Evolutionary conservation across 306 rosid species (phyloP).

Genomic region (Acmispon strigosus): DNA sequence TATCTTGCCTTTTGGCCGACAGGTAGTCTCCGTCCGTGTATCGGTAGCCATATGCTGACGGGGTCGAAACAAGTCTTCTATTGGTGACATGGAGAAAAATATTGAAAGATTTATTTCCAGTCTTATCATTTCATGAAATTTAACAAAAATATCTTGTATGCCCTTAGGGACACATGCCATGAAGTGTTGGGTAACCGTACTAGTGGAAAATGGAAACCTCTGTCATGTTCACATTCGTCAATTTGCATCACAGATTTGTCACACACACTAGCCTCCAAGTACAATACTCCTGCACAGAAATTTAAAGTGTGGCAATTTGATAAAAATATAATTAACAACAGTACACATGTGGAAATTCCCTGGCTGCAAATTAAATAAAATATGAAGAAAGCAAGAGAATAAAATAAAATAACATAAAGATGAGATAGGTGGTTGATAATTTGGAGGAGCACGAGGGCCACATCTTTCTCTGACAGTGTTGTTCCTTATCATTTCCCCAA

Average conservation of each 20-base stretch:
- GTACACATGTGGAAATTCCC: constrained; percentile 4
- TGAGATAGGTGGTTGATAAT: neutral
- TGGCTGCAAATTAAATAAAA: neutral
- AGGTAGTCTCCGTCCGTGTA: too few species aligned
- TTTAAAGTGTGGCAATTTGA: neutral
- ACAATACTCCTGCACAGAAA: neutral
- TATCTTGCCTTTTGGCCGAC: too few species aligned
- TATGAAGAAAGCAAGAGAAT: neutral
- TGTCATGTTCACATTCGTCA: neutral
- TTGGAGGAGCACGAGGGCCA: constrained; percentile 14
- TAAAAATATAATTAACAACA: neutral
- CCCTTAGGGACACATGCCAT: neutral
- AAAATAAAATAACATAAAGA: neutral
- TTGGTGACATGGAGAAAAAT: too few species aligned
- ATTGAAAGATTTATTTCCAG: neutral
- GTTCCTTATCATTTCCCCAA: constrained; percentile 26
- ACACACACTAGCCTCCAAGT: neutral
- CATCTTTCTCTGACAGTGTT: constrained; percentile 20
- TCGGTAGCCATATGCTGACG: too few species aligned
- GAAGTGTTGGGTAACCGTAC: neutral
- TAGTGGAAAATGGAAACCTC: constrained; percentile 3
- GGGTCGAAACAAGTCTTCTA: too few species aligned
- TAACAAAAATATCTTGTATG: neutral
- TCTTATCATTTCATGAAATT: neutral
- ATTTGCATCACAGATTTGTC: neutral